A percentile compares a stretch with the other conserved stretches of the same genome.
Conservation (phyloP, 352 stramenopile genomes). For the Globisporangium uncinulatum region DNA sequence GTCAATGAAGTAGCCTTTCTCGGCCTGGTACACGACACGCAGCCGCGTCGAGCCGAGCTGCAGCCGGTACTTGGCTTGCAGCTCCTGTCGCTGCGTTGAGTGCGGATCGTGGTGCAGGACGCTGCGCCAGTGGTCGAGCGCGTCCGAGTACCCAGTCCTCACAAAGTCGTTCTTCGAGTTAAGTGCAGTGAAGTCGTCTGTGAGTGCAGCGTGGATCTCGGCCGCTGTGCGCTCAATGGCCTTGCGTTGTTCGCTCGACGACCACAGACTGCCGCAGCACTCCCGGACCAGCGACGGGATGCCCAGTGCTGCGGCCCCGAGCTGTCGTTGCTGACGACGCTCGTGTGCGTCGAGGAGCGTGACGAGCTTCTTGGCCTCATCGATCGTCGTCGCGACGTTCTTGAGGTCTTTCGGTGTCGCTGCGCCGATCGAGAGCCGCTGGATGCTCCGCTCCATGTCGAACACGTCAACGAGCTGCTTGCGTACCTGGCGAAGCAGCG, state of each 20-base stretch:
- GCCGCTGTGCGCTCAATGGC: slow-evolving; percentile 19
- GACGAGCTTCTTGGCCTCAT: slow-evolving; percentile 37
- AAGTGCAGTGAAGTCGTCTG: slow-evolving; percentile 52
- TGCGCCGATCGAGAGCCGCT: slow-evolving; percentile 48
- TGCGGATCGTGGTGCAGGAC: slow-evolving; percentile 40
- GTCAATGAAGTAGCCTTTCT: slow-evolving; percentile 67
- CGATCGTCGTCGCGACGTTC: slow-evolving; percentile 51
- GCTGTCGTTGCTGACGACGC: slow-evolving; percentile 2
- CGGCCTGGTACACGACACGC: slow-evolving; percentile 49
- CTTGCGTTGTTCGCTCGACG: slow-evolving; percentile 11
- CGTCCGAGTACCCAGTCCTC: slow-evolving; percentile 38
- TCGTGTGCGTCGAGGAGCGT: slow-evolving; percentile 26
- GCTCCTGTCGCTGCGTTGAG: slow-evolving; percentile 26
- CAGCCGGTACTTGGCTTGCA: slow-evolving; percentile 59
- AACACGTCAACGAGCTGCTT: slow-evolving; percentile 55
- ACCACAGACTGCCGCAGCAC: slow-evolving; percentile 20
- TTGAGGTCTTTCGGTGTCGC: slow-evolving; percentile 71
- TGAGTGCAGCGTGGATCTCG: slow-evolving; percentile 51
- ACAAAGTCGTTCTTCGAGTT: slow-evolving; percentile 63
- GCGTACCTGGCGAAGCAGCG: slow-evolving; percentile 35
- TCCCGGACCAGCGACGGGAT: slow-evolving; percentile 25
- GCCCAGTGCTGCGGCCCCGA: neutral
- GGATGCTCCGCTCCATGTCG: slow-evolving; percentile 68
- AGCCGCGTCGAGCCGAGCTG: slow-evolving; percentile 48
- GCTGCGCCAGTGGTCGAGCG: slow-evolving; percentile 57